phyloP scores from a whole-genome alignment of 805 yeast genomes.

The Wickerhamomyces hampshirensis region DNA sequence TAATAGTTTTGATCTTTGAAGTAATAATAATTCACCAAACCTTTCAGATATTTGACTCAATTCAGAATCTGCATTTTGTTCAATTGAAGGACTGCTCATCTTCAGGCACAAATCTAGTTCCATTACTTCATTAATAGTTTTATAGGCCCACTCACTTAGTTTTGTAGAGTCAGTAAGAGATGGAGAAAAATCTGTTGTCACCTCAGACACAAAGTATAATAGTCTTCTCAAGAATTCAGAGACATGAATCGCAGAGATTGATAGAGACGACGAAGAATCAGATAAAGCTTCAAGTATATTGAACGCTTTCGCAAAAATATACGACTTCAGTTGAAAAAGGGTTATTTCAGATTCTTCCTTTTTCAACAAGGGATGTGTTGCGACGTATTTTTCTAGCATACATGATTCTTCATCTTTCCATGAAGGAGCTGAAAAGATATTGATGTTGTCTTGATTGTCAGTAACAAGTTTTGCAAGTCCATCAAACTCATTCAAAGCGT shows the following conservation, averaged over 20 bases:
- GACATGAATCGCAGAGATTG: slow-evolving; percentile 37
- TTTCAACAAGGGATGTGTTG: slow-evolving; percentile 1
- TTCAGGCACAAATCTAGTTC: slow-evolving; percentile 17
- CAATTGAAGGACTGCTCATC: slow-evolving; percentile 10
- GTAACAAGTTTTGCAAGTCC: slow-evolving; percentile 33
- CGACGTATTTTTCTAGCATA: slow-evolving; percentile 5
- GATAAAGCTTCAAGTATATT: slow-evolving; percentile 34
- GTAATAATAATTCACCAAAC: slow-evolving; percentile 44
- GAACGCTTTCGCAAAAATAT: slow-evolving; percentile 34
- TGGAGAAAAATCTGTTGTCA: slow-evolving; percentile 18
- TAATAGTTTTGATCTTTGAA: slow-evolving; percentile 42
- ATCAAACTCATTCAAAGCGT: slow-evolving; percentile 50
- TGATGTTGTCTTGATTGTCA: background rate
- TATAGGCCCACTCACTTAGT: slow-evolving; percentile 37
- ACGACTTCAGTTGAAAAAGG: slow-evolving; percentile 16
- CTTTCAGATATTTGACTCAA: slow-evolving; percentile 29
- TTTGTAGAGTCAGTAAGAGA: slow-evolving; percentile 19
- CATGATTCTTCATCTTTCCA: slow-evolving; percentile 7
- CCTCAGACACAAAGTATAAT: slow-evolving; percentile 35
- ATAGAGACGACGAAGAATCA: slow-evolving; percentile 31
- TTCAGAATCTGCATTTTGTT: slow-evolving; percentile 21
- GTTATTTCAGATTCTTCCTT: slow-evolving; percentile 1
- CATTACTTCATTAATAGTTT: slow-evolving; percentile 38
- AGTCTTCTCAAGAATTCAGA: slow-evolving; percentile 33
- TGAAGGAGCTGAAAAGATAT: slow-evolving; percentile 1